These are phyloP conservation scores for Artemisia annua DNA, from an alignment of 129 eudicot species.

Conservation along the genomic window DNA sequence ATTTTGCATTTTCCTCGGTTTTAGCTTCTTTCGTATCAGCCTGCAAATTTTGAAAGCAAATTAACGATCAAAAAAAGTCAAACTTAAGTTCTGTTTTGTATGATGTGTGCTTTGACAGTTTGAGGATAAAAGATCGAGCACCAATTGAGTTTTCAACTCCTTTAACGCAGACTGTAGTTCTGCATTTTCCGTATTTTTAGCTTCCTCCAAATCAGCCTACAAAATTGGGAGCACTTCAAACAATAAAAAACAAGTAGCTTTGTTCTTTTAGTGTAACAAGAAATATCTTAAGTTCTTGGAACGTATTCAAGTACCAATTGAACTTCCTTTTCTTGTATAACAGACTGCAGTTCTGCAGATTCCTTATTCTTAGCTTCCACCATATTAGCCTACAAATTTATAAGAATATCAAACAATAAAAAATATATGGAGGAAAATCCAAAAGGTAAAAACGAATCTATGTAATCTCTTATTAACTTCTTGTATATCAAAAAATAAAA, in stretches of 20 bases:
- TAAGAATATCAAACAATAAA: not conserved
- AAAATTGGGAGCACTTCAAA: constrained; percentile 8
- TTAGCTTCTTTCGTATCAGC: constrained; percentile 64
- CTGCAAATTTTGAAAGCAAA: not conserved
- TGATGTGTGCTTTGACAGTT: constrained; percentile 1
- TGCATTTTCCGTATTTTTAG: constrained; percentile 56
- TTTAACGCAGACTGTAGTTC: constrained; percentile 55
- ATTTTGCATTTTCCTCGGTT: constrained; percentile 48
- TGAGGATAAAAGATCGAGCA: too few species aligned
- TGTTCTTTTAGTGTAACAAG: not conserved
- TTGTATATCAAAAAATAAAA: constrained; percentile 8
- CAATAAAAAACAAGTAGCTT: not conserved
- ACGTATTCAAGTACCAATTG: constrained; percentile 25
- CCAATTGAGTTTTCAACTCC: constrained; percentile 48
- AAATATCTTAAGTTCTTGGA: not conserved
- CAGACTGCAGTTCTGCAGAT: constrained; percentile 45
- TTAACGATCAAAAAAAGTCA: not conserved
- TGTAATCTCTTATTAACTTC: constrained; percentile 1
- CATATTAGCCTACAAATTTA: constrained; percentile 43
- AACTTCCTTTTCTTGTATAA: constrained; percentile 49
- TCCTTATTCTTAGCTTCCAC: constrained; percentile 65
- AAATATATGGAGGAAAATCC: not conserved
- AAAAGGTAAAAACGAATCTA: not conserved
- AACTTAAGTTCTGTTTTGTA: constrained; percentile 15
- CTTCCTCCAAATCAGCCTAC: constrained; percentile 69